Evolutionary conservation across 768 basidiomycete species (phyloP).

Genomic region (Kondoa subrosea): DNA sequence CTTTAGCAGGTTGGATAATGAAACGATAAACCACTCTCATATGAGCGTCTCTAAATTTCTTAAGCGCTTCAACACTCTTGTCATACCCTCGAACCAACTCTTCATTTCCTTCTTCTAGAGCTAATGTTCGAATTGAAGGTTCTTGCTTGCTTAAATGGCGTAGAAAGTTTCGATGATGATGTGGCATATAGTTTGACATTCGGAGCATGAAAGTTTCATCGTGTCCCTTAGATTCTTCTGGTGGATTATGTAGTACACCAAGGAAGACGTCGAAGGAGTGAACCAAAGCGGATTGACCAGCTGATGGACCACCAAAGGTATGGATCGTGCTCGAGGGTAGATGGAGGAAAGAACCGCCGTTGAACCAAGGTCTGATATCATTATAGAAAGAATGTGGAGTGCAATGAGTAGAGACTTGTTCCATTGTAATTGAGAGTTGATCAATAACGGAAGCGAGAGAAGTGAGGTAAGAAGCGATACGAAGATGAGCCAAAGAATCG

Average conservation of each 20-base stretch:
- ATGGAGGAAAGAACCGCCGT: slow-evolving; percentile 73
- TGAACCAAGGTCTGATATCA: slow-evolving; percentile 80
- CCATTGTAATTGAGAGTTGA: slow-evolving; percentile 46
- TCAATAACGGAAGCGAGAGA: slow-evolving; percentile 50
- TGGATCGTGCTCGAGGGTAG: slow-evolving; percentile 37
- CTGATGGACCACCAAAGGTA: slow-evolving; percentile 54
- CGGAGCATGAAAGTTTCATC: slow-evolving; percentile 58
- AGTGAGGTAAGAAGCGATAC: slow-evolving; percentile 51
- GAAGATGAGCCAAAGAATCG: slow-evolving; percentile 46
- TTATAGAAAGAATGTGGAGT: slow-evolving; percentile 68
- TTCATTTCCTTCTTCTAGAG: slow-evolving; percentile 26
- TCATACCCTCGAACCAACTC: slow-evolving; percentile 46
- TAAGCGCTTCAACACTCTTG: slow-evolving; percentile 55
- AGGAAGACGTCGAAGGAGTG: slow-evolving; percentile 58
- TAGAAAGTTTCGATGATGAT: slow-evolving; percentile 58
- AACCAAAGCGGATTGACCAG: slow-evolving; percentile 85
- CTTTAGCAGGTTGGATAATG: slow-evolving; percentile 58
- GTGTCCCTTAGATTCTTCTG: slow-evolving; percentile 10
- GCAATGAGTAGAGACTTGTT: slow-evolving; percentile 51
- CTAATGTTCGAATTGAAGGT: slow-evolving; percentile 48
- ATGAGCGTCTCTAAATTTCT: slow-evolving; percentile 67
- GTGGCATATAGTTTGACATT: slow-evolving; percentile 85
- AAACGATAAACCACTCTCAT: slow-evolving; percentile 79
- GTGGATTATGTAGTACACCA: slow-evolving; percentile 42
- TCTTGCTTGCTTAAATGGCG: slow-evolving; percentile 49